Conservation (phyloP, 2,329 filamentous ascomycete genomes). For the Cladosporium sp. region DNA sequence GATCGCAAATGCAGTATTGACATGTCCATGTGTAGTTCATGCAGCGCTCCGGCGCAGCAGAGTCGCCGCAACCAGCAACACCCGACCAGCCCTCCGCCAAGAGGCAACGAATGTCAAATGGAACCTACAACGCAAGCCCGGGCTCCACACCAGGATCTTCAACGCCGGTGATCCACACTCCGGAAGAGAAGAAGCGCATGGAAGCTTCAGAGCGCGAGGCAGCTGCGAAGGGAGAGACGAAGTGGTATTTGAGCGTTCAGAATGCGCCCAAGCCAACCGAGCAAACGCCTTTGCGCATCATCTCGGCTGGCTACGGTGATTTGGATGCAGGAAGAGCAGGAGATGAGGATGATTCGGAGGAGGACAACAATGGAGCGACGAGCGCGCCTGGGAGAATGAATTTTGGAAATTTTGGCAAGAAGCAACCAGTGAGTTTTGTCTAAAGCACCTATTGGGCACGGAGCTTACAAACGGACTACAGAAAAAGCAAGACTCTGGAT, state of each 20-base stretch:
- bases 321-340: constrained; percentile 37
- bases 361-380: constrained; percentile 32
- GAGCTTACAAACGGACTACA: constrained; percentile 24
- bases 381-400: constrained; percentile 42
- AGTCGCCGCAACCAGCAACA: constrained; percentile 39
- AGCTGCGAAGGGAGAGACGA: constrained; percentile 62
- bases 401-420: constrained; percentile 47
- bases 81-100: constrained; percentile 56
- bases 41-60: constrained; percentile 74
- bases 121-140: constrained; percentile 37
- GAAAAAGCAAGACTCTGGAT: constrained; percentile 35
- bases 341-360: constrained; percentile 28
- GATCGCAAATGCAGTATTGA: no score
- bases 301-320: constrained; percentile 57
- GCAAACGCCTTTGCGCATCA: constrained; percentile 48
- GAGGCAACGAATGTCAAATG: constrained; percentile 55
- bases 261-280: constrained; percentile 34
- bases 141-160: constrained; percentile 49
- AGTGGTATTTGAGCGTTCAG: constrained; percentile 66
- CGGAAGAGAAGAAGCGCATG: constrained; percentile 60
- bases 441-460: no score
- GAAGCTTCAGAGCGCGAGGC: constrained; percentile 56
- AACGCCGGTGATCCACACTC: constrained; percentile 60
- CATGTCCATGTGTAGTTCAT: constrained; percentile 62
- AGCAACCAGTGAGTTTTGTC: constrained; percentile 1